Conservation (phyloP, 2,329 filamentous ascomycete species). For the Metarhizium album region DNA sequence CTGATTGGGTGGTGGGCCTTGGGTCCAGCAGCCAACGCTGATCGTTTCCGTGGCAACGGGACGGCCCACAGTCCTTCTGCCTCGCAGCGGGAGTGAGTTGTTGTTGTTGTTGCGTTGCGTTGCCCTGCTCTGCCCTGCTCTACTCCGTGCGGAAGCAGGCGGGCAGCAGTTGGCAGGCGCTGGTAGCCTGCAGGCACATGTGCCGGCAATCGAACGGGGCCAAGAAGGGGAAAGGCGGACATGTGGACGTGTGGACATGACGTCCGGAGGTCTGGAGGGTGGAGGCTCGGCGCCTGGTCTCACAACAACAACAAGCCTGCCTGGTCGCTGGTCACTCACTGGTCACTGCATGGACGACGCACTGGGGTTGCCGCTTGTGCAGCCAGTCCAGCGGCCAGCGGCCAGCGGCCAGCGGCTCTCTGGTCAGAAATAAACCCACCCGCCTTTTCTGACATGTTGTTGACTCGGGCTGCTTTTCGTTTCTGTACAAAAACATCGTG, state of each 20-base stretch:
- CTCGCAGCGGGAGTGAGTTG: too few relatives aligned
- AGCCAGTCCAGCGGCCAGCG: too few relatives aligned
- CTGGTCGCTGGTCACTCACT: too few relatives aligned
- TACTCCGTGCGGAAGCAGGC: too few relatives aligned
- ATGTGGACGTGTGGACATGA: too few relatives aligned
- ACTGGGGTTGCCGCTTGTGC: background rate
- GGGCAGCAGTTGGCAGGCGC: too few relatives aligned
- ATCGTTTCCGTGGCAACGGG: slow-evolving; percentile 14
- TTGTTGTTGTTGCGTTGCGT: too few relatives aligned
- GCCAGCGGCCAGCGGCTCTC: background rate
- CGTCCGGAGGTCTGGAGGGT: too few relatives aligned
- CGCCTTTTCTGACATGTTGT: background rate
- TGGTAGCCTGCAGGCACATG: too few relatives aligned
- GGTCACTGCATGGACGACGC: background rate
- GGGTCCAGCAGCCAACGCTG: background rate
- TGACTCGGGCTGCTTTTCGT: background rate
- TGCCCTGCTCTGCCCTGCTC: too few relatives aligned
- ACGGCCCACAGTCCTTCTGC: slow-evolving; percentile 12
- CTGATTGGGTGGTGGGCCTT: background rate
- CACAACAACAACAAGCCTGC: background rate
- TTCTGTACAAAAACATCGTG: slow-evolving; percentile 23
- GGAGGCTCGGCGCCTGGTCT: background rate
- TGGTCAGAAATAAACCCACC: background rate
- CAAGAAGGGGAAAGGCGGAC: too few relatives aligned
- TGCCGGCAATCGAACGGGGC: too few relatives aligned